Evolutionary conservation across 352 stramenopile species (phyloP), one percentile per base, ranked within the genome.

Genomic region (Globisporangium nunn): DNA sequence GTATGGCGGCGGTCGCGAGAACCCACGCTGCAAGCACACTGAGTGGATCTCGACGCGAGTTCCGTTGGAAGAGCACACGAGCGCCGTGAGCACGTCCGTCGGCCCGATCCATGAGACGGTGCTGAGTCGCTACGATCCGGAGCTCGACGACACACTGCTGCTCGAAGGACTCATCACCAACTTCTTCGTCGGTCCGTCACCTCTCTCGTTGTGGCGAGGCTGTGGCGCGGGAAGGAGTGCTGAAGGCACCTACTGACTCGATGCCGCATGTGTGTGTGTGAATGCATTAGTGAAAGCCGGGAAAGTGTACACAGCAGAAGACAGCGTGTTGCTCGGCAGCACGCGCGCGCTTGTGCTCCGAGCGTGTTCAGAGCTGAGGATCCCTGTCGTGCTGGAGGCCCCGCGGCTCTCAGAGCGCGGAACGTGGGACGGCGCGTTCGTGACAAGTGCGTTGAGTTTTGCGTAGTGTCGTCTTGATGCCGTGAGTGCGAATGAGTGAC

Each of bases 91-190:
- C 14, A 30, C 68, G 6, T 18, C 23, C 10, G 49, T 66, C 18
- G 60, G 58, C 0, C 44, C 63, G 6, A 73, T 91, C 46, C 68
- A 87, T 15, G 83, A 93, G 43, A 78, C 79, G 5, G 48, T 91
- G 5, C 63, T 93, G 49, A 78, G 75, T 47, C 51, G 54, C 23
- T 14, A 30, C 6, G 50, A 52, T 7, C 44, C 45, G 4, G 62
- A 44, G 6, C 41, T 29, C 11, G 59, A 54, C 12, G 71, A 84
- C 33, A 55, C 40, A 15, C 46, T 72, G 46, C 63, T 93, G 35
- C 66, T 91, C 37, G 83, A 93, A 74, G 83, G 83, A 12, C 62
- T 91, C 23, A 78, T 87, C 50, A 85, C 77, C 52, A 93, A 93
- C 56, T 85, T 93, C 35, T 93, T 87, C 49, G 74, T 88, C 49